Evolutionary conservation across 768 basidiomycete species (phyloP), one percentile per base, ranked within the genome.

Genomic region (Gloeophyllum trabeum): DNA sequence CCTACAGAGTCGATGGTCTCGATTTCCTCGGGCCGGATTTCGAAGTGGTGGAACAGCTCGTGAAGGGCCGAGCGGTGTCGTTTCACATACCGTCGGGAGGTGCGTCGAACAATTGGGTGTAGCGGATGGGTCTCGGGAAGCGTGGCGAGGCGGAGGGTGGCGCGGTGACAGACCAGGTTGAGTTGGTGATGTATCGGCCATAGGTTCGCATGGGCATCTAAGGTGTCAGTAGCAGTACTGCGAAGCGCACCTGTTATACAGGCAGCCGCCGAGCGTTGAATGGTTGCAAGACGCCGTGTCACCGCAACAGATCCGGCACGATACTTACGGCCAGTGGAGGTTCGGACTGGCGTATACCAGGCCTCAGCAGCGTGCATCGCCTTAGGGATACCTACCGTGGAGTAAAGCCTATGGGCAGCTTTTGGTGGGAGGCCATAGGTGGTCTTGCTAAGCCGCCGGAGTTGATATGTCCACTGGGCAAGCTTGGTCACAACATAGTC

Each of bases 311-410:
- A 40, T 0, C 49, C 48, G 4, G 7, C 34, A 1, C 24, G 14
- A 3, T 4, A 20, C n/a, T 22, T 21, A 1, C 13, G 23, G 0
- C n/a, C 0, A 0, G 5, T 2, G 1, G 5, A 12, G 2, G 5
- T 2, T 26, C 46, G 16, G 10, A 22, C 6, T 18, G 35, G 35
- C 1, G 25, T 44, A 10, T 48, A 48, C 46, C 52, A 57, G 0
- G 54, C 24, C 10, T 55, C 48, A 0, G 46, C 52, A 0, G 42
- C 54, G 28, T 61, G 60, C 0, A 48, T 13, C 39, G 59, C 52
- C 13, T 45, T 43, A 0, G 58, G 60, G 0, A 59, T 38, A 0
- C 51, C 57, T 0, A 54, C 43, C 0, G 45, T 34, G 0, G 45
- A 41, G 40, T 57, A 58, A 0, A 57, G 36, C 2, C 43, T 40